Evolutionary conservation across 148 eudicot species (phyloP).

Genomic region (Chenopodium album): DNA sequence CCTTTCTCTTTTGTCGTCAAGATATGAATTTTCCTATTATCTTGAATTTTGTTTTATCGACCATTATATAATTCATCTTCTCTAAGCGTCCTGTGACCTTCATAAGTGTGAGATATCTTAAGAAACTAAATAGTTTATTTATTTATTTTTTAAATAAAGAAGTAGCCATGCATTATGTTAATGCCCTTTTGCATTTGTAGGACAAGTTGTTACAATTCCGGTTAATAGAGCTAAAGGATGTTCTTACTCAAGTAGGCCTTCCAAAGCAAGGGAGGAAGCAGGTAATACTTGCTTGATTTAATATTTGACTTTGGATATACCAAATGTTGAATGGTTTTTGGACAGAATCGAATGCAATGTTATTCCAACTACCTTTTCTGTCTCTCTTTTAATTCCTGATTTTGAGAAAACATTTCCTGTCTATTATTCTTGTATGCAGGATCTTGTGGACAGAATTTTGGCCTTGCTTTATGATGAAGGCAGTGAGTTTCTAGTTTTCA

Average conservation of each 20-base stretch:
- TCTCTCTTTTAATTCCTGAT: not conserved
- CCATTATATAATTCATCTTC: not conserved
- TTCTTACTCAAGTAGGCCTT: constrained; percentile 39
- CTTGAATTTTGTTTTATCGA: not conserved
- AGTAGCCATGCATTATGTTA: not conserved
- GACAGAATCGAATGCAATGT: not conserved
- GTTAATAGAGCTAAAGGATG: constrained; percentile 47
- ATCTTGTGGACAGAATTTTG: constrained; percentile 73
- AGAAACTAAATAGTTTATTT: not conserved
- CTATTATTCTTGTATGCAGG: constrained; percentile 43
- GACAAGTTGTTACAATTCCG: constrained; percentile 38
- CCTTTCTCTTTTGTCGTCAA: not conserved
- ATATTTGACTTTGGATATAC: not conserved
- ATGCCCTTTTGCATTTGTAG: constrained; percentile 22
- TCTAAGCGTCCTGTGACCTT: not conserved
- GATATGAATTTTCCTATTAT: not conserved
- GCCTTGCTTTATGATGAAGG: constrained; percentile 73
- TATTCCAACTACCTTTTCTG: not conserved
- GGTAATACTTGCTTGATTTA: constrained; percentile 21
- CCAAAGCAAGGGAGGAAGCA: constrained; percentile 55
- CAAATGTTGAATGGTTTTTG: constrained; percentile 6
- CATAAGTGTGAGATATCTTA: not conserved
- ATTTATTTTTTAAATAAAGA: not conserved
- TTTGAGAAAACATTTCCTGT: not conserved
- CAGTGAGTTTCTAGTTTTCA: constrained; percentile 47